Conservation (phyloP, 352 stramenopile species). For the Pythium periplocum region DNA sequence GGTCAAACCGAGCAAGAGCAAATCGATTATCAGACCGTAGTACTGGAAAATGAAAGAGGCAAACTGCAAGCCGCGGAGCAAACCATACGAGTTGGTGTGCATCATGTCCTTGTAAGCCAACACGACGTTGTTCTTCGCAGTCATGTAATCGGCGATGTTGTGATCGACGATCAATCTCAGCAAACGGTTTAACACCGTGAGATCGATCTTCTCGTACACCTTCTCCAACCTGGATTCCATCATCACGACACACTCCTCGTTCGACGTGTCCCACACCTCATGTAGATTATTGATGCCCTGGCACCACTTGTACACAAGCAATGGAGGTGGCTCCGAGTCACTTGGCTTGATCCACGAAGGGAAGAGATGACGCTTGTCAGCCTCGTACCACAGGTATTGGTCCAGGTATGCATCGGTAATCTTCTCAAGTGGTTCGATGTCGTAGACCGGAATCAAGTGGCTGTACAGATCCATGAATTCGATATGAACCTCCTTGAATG, state of each 20-base stretch:
- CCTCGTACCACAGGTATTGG: slow-evolving; percentile 99
- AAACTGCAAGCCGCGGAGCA: slow-evolving; percentile 99
- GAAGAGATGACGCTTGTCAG: slow-evolving; percentile 99
- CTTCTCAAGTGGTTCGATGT: slow-evolving; percentile 99
- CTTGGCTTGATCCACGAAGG: slow-evolving; percentile 99
- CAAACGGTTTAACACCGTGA: slow-evolving; percentile 98
- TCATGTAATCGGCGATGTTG: slow-evolving; percentile 99
- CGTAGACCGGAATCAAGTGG: slow-evolving; percentile 98
- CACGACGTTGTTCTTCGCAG: slow-evolving; percentile 99
- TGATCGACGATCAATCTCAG: slow-evolving; percentile 99
- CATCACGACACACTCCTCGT: slow-evolving; percentile 99
- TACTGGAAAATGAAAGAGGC: slow-evolving; percentile 98
- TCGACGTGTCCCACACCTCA: slow-evolving; percentile 97
- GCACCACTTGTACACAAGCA: slow-evolving; percentile 99
- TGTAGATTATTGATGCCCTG: slow-evolving; percentile 99
- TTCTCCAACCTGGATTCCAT: slow-evolving; percentile 99
- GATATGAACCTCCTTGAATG: slow-evolving; percentile 99
- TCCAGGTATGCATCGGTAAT: slow-evolving; percentile 99
- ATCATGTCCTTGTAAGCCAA: slow-evolving; percentile 99
- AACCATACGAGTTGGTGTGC: slow-evolving; percentile 99
- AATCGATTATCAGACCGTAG: slow-evolving; percentile 98
- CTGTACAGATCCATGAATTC: slow-evolving; percentile 99
- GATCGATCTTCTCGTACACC: slow-evolving; percentile 99
- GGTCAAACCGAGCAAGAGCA: slow-evolving; percentile 97
- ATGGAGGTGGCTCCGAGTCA: slow-evolving; percentile 97